Evolutionary conservation across 768 basidiomycete species (phyloP).

Genomic region (Suillus subaureus): DNA sequence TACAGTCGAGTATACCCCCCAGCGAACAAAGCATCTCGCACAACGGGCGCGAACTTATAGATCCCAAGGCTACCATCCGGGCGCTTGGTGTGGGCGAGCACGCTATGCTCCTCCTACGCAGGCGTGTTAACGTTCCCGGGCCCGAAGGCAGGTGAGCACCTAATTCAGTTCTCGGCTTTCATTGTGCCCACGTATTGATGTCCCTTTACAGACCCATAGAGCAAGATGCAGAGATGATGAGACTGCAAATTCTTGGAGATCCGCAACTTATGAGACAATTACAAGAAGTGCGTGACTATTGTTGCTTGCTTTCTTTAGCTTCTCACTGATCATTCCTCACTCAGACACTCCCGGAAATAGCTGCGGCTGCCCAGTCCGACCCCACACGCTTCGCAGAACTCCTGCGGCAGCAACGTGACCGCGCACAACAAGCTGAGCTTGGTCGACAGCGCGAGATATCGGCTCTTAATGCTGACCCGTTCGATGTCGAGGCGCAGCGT

Average conservation of each 20-base stretch:
- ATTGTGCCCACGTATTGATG: background rate
- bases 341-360: slow-evolving; percentile 83
- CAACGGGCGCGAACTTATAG: slow-evolving; percentile 64
- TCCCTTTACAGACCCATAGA: slow-evolving; percentile 53
- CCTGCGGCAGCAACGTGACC: slow-evolving; percentile 59
- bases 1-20: slow-evolving; percentile 73
- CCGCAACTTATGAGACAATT: slow-evolving; percentile 78
- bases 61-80: slow-evolving; percentile 68
- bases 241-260: slow-evolving; percentile 84
- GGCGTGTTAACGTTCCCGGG: slow-evolving; percentile 48
- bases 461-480: slow-evolving; percentile 84
- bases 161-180: background rate
- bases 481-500: slow-evolving; percentile 87
- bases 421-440: slow-evolving; percentile 55
- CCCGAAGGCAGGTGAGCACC: slow-evolving; percentile 41
- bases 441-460: slow-evolving; percentile 62
- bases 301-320: background rate
- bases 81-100: slow-evolving; percentile 61
- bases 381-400: slow-evolving; percentile 78
- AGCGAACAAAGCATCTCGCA: slow-evolving; percentile 74
- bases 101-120: slow-evolving; percentile 68
- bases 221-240: slow-evolving; percentile 89
- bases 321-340: background rate
- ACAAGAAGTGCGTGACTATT: slow-evolving; percentile 50
- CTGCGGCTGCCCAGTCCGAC: slow-evolving; percentile 64